Conservation (phyloP, 2,329 filamentous ascomycete genomes). For the Rhinocladiella similis region DNA sequence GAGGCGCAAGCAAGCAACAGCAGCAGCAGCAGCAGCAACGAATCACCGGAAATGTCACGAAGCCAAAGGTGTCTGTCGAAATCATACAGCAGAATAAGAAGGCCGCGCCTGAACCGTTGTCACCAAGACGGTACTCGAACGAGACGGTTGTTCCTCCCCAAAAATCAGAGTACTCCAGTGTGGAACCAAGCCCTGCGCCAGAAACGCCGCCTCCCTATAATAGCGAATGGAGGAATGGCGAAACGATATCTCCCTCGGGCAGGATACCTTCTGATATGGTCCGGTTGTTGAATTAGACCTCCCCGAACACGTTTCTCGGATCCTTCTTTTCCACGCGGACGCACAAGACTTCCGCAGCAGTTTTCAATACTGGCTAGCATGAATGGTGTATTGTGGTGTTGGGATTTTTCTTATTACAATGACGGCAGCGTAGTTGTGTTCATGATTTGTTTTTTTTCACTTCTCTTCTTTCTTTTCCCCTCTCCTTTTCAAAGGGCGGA, state of each 20-base stretch:
- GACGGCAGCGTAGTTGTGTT: too few species aligned
- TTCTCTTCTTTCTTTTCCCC: too few species aligned
- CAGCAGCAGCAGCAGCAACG: too few species aligned
- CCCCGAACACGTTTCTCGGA: neutral
- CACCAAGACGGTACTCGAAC: conserved; percentile 23
- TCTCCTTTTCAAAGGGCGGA: too few species aligned
- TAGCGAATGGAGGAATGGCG: conserved; percentile 18
- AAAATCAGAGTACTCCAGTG: conserved; percentile 19
- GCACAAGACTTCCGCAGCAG: neutral
- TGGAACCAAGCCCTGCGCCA: conserved; percentile 23
- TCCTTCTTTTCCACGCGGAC: neutral
- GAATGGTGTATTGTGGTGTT: too few species aligned
- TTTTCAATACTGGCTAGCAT: too few species aligned
- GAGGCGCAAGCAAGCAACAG: conserved; percentile 3
- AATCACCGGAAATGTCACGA: conserved; percentile 23
- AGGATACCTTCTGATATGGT: conserved; percentile 27
- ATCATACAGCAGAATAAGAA: conserved; percentile 18
- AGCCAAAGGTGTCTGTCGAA: conserved; percentile 10
- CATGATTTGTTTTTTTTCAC: too few species aligned
- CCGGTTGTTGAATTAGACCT: conserved; percentile 21
- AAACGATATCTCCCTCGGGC: conserved; percentile 27
- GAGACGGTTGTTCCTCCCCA: conserved; percentile 6
- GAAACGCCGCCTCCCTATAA: conserved; percentile 19
- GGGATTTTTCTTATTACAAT: too few species aligned
- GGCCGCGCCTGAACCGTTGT: conserved; percentile 17